Evolutionary conservation across 768 basidiomycete species (phyloP).

Genomic region (Lenzites betulinus): DNA sequence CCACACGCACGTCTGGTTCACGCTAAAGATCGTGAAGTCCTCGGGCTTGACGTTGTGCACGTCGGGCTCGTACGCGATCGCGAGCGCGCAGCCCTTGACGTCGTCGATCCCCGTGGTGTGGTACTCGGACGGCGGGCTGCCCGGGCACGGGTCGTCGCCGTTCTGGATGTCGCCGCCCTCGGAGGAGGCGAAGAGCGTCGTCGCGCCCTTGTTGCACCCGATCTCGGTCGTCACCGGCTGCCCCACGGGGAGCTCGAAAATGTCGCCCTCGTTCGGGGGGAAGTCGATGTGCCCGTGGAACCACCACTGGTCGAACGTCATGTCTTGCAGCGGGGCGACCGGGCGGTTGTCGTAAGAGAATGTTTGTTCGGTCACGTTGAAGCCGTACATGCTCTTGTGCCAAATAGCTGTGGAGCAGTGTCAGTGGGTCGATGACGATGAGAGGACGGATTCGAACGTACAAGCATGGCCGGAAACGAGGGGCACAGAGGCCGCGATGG

Average conservation of each 20-base stretch:
- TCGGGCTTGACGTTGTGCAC: slow-evolving; percentile 56
- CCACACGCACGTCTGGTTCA: slow-evolving; percentile 82
- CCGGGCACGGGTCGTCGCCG: slow-evolving; percentile 55
- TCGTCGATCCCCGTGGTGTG: slow-evolving; percentile 60
- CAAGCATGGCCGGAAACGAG: slow-evolving; percentile 20
- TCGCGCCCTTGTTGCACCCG: slow-evolving; percentile 61
- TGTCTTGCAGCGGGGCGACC: slow-evolving; percentile 41
- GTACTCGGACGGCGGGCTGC: slow-evolving; percentile 42
- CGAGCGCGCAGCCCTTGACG: slow-evolving; percentile 65
- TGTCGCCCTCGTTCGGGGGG: slow-evolving; percentile 57
- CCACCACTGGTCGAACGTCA: slow-evolving; percentile 52
- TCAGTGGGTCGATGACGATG: neutral
- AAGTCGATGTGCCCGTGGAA: slow-evolving; percentile 61
- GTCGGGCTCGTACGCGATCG: slow-evolving; percentile 73
- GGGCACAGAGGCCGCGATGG: slow-evolving; percentile 16
- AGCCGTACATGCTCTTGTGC: slow-evolving; percentile 65
- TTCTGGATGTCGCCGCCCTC: slow-evolving; percentile 56
- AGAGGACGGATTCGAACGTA: neutral
- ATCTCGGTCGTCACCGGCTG: slow-evolving; percentile 54
- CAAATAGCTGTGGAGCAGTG: slow-evolving; percentile 41
- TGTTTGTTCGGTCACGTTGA: slow-evolving; percentile 60
- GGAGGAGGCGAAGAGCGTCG: slow-evolving; percentile 55
- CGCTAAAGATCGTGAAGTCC: slow-evolving; percentile 73
- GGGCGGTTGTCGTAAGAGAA: slow-evolving; percentile 69
- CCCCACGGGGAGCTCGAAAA: slow-evolving; percentile 64